Base-by-base conservation (phyloP, 1,284 basidiomycete genomes). In the Cryptococcus amylolentus region DNA sequence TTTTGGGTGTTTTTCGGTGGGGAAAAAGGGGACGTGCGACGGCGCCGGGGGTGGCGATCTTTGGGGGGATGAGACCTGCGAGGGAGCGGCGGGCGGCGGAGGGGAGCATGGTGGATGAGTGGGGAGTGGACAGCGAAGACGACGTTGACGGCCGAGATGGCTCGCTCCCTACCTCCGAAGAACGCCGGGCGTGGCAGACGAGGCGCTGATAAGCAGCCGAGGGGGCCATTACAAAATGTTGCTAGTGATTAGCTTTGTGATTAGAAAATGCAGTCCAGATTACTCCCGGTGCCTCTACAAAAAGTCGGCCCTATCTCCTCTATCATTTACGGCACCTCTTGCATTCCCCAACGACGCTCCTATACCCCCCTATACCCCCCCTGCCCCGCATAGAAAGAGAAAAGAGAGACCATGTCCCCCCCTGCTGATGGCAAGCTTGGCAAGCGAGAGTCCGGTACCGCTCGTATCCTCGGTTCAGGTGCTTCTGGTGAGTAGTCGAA, bases 391-490 rank as follows among this genome's bases (percentile, higher is more conserved):
- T 49, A 39, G 35, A 47, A 18, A 4, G 5, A 47, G 27, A 47
- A 37, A 35, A 35, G 31, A 35, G 31, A 43, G 23, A 68, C 26
- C 35, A 76, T 76, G 73, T 73, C 73, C 14, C 73, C 77, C 40
- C 68, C 71, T 44, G 71, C 58, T 52, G 68, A 69, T 51, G 62
- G 60, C 54, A 39, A 52, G 56, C 49, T 57, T 49, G 68, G 70
- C 46, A 77, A 77, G 70, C 58, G 72, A 56, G 95, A 98, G 71
- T 96, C 92, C 56, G 91, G 88, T 28, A 83, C 88, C 31, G 95
- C 95, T 54, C 86, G 95, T 62, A 81, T 98, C 61, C 83, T 98
- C 50, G 95, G 95, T 43, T 94, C 92, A 39, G 95, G 93, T 56
- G 81, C 90, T 54, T 92, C 91, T 66, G 92, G 92, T 91, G 55